Evolutionary conservation across 306 rosid species (phyloP).

Genomic region (Ochetophila trinervis): DNA sequence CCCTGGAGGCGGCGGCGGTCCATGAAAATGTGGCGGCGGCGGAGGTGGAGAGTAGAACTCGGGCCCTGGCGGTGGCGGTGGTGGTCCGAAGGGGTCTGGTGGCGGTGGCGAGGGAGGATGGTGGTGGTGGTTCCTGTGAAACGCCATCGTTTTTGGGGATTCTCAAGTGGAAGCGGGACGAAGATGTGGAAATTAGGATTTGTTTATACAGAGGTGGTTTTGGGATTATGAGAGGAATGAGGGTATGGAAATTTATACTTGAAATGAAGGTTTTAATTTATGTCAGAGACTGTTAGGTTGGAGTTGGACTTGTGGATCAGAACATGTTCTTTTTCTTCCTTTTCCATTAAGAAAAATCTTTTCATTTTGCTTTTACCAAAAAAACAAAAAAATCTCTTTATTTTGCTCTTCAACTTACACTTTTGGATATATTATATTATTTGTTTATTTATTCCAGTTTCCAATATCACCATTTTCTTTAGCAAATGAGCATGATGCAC

Average conservation of each 20-base stretch:
- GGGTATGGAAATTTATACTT: neutral
- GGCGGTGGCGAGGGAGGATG: constrained; percentile 3
- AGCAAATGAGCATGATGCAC: too few relatives aligned
- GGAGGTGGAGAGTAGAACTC: constrained; percentile 23
- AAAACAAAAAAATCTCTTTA: too few relatives aligned
- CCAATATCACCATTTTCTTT: too few relatives aligned
- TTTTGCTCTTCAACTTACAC: too few relatives aligned
- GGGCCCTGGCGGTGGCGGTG: too few relatives aligned
- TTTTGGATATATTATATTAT: too few relatives aligned
- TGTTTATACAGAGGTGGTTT: neutral
- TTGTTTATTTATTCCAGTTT: too few relatives aligned
- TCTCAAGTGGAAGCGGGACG: neutral
- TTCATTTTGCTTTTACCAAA: too few relatives aligned
- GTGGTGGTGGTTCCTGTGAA: neutral
- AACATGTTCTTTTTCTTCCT: neutral
- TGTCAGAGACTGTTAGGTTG: constrained; percentile 2
- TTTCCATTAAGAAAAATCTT: neutral
- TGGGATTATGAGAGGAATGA: too few relatives aligned
- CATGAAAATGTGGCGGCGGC: neutral
- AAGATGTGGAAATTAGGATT: neutral
- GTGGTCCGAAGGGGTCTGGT: constrained; percentile 11
- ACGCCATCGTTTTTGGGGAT: constrained; percentile 1
- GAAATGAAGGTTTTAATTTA: neutral
- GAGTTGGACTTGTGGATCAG: neutral
- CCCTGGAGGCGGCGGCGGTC: constrained; percentile 2